Evolutionary conservation across 140 eudicot species (phyloP).

Genomic region (Anethum foeniculum): DNA sequence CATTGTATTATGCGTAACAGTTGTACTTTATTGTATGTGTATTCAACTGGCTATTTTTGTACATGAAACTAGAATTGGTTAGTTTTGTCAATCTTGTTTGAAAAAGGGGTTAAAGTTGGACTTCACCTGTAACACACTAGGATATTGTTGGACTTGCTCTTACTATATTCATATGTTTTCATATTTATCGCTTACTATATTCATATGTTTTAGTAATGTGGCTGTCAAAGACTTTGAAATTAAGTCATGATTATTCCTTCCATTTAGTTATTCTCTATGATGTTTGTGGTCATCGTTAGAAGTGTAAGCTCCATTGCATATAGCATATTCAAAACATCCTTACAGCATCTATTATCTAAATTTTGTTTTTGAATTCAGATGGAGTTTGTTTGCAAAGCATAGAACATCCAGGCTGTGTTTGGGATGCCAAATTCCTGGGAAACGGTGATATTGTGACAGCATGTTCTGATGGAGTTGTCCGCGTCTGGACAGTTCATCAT

Average conservation of each 20-base stretch:
- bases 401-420: slow-evolving; percentile 99
- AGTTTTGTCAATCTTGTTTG: no score
- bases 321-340: neutral
- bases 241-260: neutral
- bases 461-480: slow-evolving; percentile 95
- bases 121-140: no score
- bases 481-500: slow-evolving; percentile 69
- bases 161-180: neutral
- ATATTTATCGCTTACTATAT: neutral
- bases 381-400: slow-evolving; percentile 92
- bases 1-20: no score
- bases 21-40: no score
- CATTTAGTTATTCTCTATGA: neutral
- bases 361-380: slow-evolving; percentile 46
- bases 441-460: slow-evolving; percentile 98
- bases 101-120: no score
- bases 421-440: slow-evolving; percentile 94
- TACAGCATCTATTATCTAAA: neutral
- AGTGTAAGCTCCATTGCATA: neutral
- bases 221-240: neutral
- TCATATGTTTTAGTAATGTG: neutral
- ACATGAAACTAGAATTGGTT: no score
- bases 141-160: no score
- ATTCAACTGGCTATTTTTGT: no score
- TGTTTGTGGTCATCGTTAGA: neutral